Evolutionary conservation across 306 rosid species (phyloP).

Genomic region (Gastrolobium bilobum): DNA sequence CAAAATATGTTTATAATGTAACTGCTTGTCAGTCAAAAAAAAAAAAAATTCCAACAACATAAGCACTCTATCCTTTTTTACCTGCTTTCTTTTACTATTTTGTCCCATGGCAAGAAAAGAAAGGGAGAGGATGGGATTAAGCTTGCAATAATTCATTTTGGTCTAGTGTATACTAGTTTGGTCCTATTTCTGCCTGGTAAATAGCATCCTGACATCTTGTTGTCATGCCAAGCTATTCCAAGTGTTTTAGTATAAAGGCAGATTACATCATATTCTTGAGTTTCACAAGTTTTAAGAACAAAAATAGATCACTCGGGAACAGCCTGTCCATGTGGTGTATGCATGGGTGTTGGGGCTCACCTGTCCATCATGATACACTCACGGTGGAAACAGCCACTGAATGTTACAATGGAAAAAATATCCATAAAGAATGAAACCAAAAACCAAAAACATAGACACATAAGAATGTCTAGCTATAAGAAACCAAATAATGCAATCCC

Average conservation of each 20-base stretch:
- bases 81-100: slow-evolving; percentile 30
- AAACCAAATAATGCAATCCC: not conserved
- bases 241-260: slow-evolving; percentile 1
- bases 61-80: not conserved
- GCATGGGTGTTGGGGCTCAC: not conserved
- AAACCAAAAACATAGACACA: not conserved
- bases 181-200: slow-evolving; percentile 25
- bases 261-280: not conserved
- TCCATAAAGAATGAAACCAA: not conserved
- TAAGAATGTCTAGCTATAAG: not conserved
- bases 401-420: not conserved
- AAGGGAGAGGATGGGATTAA: not conserved
- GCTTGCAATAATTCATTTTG: slow-evolving; percentile 34
- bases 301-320: slow-evolving; percentile 7
- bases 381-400: not conserved
- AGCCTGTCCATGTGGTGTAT: not conserved
- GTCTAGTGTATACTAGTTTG: slow-evolving; percentile 26
- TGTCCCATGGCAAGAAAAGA: not conserved
- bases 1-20: slow-evolving; percentile 14
- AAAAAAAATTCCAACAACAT: not conserved
- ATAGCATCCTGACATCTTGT: slow-evolving; percentile 32
- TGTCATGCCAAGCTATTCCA: slow-evolving; percentile 41
- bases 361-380: not conserved
- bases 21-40: not conserved
- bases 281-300: slow-evolving; percentile 35